Base-by-base conservation (phyloP, 495 filamentous ascomycete species). In the Podospora comata region DNA sequence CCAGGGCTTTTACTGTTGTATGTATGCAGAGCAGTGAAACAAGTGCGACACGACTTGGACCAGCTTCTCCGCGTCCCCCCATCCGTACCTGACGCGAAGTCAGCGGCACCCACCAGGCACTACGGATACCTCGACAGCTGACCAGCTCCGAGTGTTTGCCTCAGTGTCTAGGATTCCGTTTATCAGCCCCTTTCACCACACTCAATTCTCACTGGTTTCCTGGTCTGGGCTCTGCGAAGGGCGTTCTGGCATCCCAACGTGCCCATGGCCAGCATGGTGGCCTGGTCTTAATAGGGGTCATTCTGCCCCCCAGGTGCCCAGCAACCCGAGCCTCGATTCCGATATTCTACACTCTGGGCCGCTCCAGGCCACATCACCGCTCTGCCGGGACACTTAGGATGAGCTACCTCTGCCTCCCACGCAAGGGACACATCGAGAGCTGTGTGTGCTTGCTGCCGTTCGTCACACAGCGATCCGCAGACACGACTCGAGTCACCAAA, bases 1-100 rank as follows among this genome's bases (percentile, higher is more conserved):
- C 15, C 59, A 61, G 61, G 61, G 61, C 32, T 5, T 63, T 32
- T 44, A 32, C 61, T 32, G 61, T 32, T 28, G 32, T 19, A 58
- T 58, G 55, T 18, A 20, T 32, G 26, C 60, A 44, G 34, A 39
- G 34, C 61, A 44, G 27, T 63, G 61, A 63, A 63, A 63, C 61
- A 63, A 53, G 61, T 63, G 61, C 61, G 32, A 63, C 61, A 63
- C 27, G 61, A 48, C 34, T 16, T 63, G 61, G 61, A 32, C 61
- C 61, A 28, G 61, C 61, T 63, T 63, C 61, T 63, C 55, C 55
- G 55, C 55, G 5, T 58, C 19, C 39, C 39, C 55, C 6, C 55
- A 58, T 58, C 55, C 55, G 55, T 48, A 48, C 39, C 39, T 48
- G 30, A 48, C 39, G 39, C 39, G 39, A 48, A 11, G 15, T 13